Evolutionary conservation across 768 basidiomycete species (phyloP), one percentile per base, ranked within the genome.

Genomic region (Tricholoma sp.): DNA sequence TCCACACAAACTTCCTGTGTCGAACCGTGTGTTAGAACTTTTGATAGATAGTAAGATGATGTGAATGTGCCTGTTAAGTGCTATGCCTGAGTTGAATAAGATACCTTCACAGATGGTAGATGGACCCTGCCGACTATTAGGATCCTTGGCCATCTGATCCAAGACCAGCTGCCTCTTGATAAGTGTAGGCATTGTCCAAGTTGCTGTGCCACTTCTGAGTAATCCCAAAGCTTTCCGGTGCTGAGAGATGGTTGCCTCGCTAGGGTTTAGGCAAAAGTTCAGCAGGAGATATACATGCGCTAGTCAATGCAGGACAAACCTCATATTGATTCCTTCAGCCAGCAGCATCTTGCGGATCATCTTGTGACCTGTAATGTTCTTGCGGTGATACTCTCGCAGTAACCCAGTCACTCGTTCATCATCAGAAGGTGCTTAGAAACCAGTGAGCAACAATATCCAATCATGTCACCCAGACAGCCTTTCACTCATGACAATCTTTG

Each of bases 101-200:
- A 75, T 68, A 0, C 57, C 56, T 34, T 71, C 64, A 41, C 68
- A 67, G n/a, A 73, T 59, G 29, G 58, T 56, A 12, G 58, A 47
- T 21, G 68, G 63, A 11, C 74, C 74, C 5, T 57, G 60, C 27
- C 59, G 59, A 19, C 68, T 63, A 29, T 50, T 64, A 3, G 73
- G 68, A 54, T 75, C 74, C 29, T 69, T 68, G 1, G 63, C 56
- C 64, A 75, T 64, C 60, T 75, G 68, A 31, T 72, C 67, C 3
- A 70, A 34, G 16, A 75, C 64, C 9, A 74, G 66, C 37, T 74
- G 69, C 3, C 64, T 50, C 54, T 70, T 74, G 2, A 62, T 61
- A 0, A 47, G 53, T 5, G 69, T 65, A 9, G 62, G 53, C 39
- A 72, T 63, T 14, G 58, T 51, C 16, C 50, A 47, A 0, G 70